These are phyloP conservation scores for Mycena maculata DNA, from an alignment of 768 basidiomycete species.

Conservation along the genomic window DNA sequence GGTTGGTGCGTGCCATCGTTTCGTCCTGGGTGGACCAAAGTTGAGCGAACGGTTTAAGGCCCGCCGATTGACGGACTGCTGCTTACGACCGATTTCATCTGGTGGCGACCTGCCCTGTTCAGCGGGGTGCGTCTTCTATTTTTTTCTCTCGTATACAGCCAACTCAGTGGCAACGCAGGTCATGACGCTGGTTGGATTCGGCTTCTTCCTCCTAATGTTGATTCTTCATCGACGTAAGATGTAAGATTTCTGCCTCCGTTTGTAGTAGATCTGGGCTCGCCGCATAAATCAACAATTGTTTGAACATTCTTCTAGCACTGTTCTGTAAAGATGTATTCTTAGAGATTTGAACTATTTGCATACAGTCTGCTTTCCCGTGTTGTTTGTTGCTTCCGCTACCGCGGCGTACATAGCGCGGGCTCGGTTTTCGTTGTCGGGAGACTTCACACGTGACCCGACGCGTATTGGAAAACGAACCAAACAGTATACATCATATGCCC, in stretches of 20 bases:
- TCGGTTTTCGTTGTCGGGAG: no score
- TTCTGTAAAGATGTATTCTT: no score
- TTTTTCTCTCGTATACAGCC: background rate
- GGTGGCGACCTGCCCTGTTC: conserved; percentile 71
- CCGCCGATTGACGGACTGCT: conserved; percentile 70
- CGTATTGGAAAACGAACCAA: no score
- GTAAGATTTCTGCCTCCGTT: background rate
- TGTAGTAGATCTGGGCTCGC: conserved; percentile 10
- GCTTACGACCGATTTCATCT: conserved; percentile 60
- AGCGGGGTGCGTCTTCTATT: conserved; percentile 51
- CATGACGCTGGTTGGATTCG: conserved; percentile 21
- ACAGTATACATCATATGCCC: no score
- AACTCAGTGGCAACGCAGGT: background rate
- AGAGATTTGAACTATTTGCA: no score
- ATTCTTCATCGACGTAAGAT: conserved; percentile 17
- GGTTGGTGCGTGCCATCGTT: background rate
- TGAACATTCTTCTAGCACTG: background rate
- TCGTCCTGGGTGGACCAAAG: background rate
- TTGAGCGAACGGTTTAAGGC: conserved; percentile 38
- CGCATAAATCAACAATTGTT: background rate
- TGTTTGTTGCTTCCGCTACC: no score
- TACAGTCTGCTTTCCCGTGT: no score
- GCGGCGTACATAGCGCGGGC: no score
- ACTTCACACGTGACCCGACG: no score
- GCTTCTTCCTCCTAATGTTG: conserved; percentile 14